Evolutionary conservation across 257 asterid species (phyloP).

Genomic region (Striga asiatica): DNA sequence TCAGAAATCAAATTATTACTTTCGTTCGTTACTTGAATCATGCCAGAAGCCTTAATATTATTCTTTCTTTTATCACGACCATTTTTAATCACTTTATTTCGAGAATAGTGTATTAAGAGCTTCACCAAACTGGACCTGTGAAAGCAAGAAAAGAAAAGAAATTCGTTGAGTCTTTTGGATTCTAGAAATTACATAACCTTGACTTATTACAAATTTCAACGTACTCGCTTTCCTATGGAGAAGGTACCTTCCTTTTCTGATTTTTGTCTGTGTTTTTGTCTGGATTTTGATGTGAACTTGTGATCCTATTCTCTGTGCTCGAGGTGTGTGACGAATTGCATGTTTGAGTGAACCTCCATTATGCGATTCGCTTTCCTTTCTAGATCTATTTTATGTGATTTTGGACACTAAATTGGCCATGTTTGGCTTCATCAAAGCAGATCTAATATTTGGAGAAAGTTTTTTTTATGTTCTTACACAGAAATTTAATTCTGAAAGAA

Average conservation of each 20-base stretch:
- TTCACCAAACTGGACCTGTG: too few relatives aligned
- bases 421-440: slow-evolving; percentile 6
- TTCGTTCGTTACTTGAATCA: too few relatives aligned
- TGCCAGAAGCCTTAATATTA: too few relatives aligned
- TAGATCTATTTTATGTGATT: not conserved
- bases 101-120: too few relatives aligned
- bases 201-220: not conserved
- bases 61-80: too few relatives aligned
- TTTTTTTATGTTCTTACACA: too few relatives aligned
- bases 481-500: slow-evolving; percentile 11
- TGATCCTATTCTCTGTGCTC: slow-evolving; percentile 2
- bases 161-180: slow-evolving; percentile 11
- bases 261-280: not conserved
- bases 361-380: not conserved
- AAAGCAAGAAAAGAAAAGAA: too few relatives aligned
- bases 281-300: not conserved
- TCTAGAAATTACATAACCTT: slow-evolving; percentile 3
- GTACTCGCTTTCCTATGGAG: slow-evolving; percentile 7
- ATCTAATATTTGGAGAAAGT: too few relatives aligned
- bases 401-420: not conserved
- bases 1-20: too few relatives aligned
- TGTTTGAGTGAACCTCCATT: not conserved
- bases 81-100: too few relatives aligned
- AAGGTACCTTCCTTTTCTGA: slow-evolving; percentile 17
- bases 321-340: slow-evolving; percentile 7